These are phyloP conservation scores for Podaxis pistillaris DNA, from an alignment of 768 basidiomycete species.

Conservation along the genomic window DNA sequence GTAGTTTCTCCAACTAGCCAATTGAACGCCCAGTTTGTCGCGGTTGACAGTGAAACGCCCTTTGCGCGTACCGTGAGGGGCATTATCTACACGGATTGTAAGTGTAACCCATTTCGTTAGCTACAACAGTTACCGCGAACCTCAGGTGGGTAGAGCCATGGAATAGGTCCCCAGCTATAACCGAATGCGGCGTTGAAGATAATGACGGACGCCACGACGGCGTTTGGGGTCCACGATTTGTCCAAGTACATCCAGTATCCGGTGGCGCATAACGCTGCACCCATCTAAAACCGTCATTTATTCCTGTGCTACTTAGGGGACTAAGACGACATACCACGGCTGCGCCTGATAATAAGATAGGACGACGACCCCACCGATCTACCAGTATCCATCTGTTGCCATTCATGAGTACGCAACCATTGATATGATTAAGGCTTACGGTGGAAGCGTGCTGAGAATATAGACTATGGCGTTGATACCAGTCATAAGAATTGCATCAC, in stretches of 20 bases:
- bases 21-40: conserved; percentile 83
- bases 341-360: conserved; percentile 80
- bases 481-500: conserved; percentile 89
- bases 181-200: conserved; percentile 92
- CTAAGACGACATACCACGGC: conserved; percentile 47
- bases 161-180: conserved; percentile 82
- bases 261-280: conserved; percentile 64
- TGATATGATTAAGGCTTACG: conserved; percentile 41
- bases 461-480: conserved; percentile 84
- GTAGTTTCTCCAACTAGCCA: conserved; percentile 84
- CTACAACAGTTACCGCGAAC: conserved; percentile 28
- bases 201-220: conserved; percentile 84
- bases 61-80: conserved; percentile 83
- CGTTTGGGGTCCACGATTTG: conserved; percentile 72
- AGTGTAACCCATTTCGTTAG: neutral
- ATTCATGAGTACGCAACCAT: neutral
- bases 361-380: conserved; percentile 80
- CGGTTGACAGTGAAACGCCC: conserved; percentile 87
- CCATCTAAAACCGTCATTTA: conserved; percentile 57
- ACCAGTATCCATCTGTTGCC: conserved; percentile 81
- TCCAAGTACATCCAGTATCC: conserved; percentile 92
- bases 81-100: conserved; percentile 56
- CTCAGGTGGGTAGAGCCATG: conserved; percentile 80
- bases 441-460: conserved; percentile 68
- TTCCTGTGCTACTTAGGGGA: neutral